Base-by-base conservation (phyloP, 306 rosid genomes). In the Quercus ilex region DNA sequence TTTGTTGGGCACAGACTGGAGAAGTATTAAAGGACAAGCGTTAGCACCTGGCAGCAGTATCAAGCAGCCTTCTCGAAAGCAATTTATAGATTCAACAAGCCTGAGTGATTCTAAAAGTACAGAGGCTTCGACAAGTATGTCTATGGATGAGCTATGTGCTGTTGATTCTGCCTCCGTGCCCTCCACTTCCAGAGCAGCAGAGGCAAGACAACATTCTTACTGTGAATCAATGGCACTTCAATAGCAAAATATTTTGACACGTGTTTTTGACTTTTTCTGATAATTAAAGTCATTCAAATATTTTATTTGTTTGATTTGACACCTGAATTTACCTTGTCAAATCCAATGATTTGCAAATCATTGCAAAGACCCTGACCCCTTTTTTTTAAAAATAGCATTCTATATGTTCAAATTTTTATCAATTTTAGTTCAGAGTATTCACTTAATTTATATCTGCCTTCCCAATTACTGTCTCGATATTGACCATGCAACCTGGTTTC, bases 1-100 rank as follows among this genome's bases (percentile, higher is more conserved):
- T 85, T 49, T 87, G 69, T 63, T 85, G 77, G 91, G 96, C 60
- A 58, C 79, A 5, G 99, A 96, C 74, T 90, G 98, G 98, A 88
- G 98, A 79, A 90, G 80, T 84, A 81, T 89, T 69, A 96, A 96
- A 82, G 99, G 94, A 63, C 99, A 91, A 86, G 88, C 88, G 62
- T 82, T 90, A 74, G 87, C 94, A 56, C 79, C 97, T 74, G 91
- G 86, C 31, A 85, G 86, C 84, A 83, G 87, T 65, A 80, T 76
- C 81, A 83, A 89, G 80, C 98, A 88, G 77, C 85, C 93, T 23
- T 80, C 92, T 59, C 87, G 93, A 69, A 96, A 91, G 86, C 94
- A 84, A 72, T 88, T 92, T 83, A 74, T 87, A 52, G 99, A 96
- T 76, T 83, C 92, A 35, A 52, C 75, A 23, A 90, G 93, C 87